A percentile compares a stretch with the other conserved stretches of the same genome.
phyloP scores from a whole-genome alignment of 73 alveolate species.

The Blepharisma stoltei region DNA sequence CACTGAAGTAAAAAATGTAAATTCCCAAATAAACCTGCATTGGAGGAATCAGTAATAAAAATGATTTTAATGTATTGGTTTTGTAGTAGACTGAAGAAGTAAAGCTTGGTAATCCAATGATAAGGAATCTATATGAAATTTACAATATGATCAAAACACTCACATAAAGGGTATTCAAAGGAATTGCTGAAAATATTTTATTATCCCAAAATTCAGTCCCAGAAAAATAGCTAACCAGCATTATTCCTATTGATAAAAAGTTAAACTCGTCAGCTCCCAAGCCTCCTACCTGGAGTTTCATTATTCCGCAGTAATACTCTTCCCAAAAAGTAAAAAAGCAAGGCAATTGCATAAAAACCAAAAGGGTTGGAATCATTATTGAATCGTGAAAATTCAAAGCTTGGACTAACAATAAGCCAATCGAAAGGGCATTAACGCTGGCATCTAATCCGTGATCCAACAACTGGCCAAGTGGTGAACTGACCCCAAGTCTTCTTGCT shows the following conservation, averaged over 20 bases:
- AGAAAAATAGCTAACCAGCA: background rate
- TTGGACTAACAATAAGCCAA: background rate
- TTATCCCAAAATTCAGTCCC: slow-evolving; percentile 2
- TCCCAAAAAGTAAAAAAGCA: background rate
- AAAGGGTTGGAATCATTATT: background rate
- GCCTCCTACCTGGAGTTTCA: background rate
- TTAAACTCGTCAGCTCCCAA: background rate
- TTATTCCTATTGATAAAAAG: background rate
- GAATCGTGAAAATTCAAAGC: background rate
- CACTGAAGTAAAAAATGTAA: background rate
- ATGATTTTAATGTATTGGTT: too few species aligned
- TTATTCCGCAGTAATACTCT: background rate
- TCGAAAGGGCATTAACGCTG: background rate
- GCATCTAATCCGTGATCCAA: slow-evolving; percentile 66
- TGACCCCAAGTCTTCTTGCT: slow-evolving; percentile 56
- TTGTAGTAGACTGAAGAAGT: background rate
- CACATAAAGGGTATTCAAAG: background rate
- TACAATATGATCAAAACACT: background rate
- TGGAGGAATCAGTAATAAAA: background rate
- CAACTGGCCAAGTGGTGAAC: slow-evolving; percentile 63
- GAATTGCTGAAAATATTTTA: background rate
- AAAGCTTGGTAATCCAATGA: background rate
- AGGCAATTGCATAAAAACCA: background rate
- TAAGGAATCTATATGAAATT: background rate
- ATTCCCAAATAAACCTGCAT: background rate